phyloP scores from a whole-genome alignment of 83 land plant genomes.

The Picea abies region DNA sequence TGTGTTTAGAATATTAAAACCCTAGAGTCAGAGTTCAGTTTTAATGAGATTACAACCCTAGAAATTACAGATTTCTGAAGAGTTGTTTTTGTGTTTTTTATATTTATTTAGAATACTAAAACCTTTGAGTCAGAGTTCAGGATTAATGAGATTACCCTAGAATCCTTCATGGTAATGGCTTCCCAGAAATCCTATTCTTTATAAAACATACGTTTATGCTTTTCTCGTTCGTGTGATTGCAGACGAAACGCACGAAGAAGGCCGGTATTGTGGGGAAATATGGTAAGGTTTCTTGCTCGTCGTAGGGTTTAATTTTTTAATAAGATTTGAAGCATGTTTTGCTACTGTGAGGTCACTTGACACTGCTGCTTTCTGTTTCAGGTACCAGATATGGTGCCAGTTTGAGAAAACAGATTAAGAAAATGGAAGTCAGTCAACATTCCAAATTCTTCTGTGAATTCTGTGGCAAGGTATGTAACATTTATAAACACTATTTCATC shows the following conservation, averaged over 20 bases:
- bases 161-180: too few relatives aligned
- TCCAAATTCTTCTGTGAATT: constrained; percentile 88
- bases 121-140: too few relatives aligned
- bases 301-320: not conserved
- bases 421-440: constrained; percentile 92
- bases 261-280: constrained; percentile 84
- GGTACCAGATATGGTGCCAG: constrained; percentile 96
- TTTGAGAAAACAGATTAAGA: constrained; percentile 88
- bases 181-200: too few relatives aligned
- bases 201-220: too few relatives aligned
- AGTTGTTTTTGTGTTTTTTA: too few relatives aligned
- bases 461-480: constrained; percentile 76
- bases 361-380: constrained; percentile 17
- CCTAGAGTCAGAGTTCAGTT: too few relatives aligned
- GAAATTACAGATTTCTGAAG: too few relatives aligned
- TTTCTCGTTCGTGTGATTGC: too few relatives aligned
- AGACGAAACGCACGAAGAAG: constrained; percentile 81
- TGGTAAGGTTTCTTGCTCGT: constrained; percentile 33
- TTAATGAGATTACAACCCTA: too few relatives aligned
- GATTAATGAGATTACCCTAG: too few relatives aligned
- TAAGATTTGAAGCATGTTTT: not conserved
- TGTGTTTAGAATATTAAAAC: too few relatives aligned
- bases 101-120: too few relatives aligned
- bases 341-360: not conserved
- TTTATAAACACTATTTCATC: not conserved